Conservation (phyloP, 1,284 basidiomycete genomes). For the Boletus smithii region DNA sequence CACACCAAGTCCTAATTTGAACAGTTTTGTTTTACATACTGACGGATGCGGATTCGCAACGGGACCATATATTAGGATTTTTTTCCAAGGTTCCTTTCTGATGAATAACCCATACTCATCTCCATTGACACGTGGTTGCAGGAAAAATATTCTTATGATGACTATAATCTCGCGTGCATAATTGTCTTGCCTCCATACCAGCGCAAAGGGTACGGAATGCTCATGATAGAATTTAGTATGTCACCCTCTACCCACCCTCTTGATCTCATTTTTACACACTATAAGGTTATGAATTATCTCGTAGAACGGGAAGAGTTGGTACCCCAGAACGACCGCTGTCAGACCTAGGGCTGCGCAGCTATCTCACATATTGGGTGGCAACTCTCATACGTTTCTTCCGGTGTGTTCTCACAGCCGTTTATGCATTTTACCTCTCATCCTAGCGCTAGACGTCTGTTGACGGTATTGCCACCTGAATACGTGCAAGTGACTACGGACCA, state of each 20-base stretch:
- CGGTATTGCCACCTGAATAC: slow-evolving; percentile 54
- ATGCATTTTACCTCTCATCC: not conserved
- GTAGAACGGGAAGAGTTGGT: slow-evolving; percentile 73
- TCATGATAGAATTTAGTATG: slow-evolving; percentile 97
- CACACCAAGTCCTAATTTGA: too few species aligned
- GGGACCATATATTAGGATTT: slow-evolving; percentile 81
- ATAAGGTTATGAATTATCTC: slow-evolving; percentile 84
- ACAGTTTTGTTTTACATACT: slow-evolving; percentile 92
- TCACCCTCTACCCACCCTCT: slow-evolving; percentile 9
- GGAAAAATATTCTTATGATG: slow-evolving; percentile 95
- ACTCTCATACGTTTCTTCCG: slow-evolving; percentile 82
- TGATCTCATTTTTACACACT: not conserved
- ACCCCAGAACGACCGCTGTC: slow-evolving; percentile 95
- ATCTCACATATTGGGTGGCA: slow-evolving; percentile 89
- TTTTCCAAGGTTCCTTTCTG: slow-evolving; percentile 78
- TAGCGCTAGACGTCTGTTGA: slow-evolving; percentile 49
- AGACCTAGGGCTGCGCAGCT: slow-evolving; percentile 87
- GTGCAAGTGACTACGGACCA: slow-evolving; percentile 41
- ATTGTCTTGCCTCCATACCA: slow-evolving; percentile 94
- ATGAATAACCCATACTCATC: not conserved
- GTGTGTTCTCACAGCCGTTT: slow-evolving; percentile 35
- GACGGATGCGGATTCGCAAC: slow-evolving; percentile 78
- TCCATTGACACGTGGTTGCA: slow-evolving; percentile 33
- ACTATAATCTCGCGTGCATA: slow-evolving; percentile 97
- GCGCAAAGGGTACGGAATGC: slow-evolving; percentile 85